A percentile compares a stretch with the other conserved stretches of the same genome.
Evolutionary conservation across 208 protist species (phyloP).

Genomic region (Zelonia costaricensis): DNA sequence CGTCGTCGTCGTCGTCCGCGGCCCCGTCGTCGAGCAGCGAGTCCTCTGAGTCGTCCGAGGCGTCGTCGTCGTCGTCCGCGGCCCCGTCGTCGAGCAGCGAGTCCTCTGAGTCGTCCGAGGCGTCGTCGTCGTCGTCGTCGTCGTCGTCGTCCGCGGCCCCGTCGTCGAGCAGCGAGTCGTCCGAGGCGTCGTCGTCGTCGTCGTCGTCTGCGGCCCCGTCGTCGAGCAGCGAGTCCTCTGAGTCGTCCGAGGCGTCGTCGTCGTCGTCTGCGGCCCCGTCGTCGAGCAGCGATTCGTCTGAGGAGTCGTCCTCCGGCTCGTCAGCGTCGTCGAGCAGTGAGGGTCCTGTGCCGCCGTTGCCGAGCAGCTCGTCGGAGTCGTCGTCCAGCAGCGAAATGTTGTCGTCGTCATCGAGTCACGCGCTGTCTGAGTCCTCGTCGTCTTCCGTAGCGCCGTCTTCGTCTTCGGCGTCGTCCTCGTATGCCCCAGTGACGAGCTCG

Average conservation of each 20-base stretch:
- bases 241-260: no score
- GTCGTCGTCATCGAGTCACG: constrained; percentile 4
- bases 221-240: neutral
- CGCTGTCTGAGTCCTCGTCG: neutral
- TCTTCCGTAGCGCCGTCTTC: neutral
- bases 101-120: neutral
- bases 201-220: neutral
- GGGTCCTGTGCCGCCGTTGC: neutral
- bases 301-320: neutral
- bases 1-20: neutral
- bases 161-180: constrained; percentile 3
- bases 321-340: neutral
- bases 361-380: neutral
- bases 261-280: neutral
- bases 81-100: neutral
- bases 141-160: constrained; percentile 1
- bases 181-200: neutral
- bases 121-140: constrained; percentile 5
- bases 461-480: neutral
- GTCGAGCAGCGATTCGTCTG: constrained; percentile 1
- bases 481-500: neutral
- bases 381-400: neutral
- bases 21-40: constrained; percentile 9
- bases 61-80: neutral
- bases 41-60: neutral